Evolutionary conservation across 805 yeast genomes (phyloP), one percentile per base, ranked within the genome.

Genomic region (Yarrowia sp.): DNA sequence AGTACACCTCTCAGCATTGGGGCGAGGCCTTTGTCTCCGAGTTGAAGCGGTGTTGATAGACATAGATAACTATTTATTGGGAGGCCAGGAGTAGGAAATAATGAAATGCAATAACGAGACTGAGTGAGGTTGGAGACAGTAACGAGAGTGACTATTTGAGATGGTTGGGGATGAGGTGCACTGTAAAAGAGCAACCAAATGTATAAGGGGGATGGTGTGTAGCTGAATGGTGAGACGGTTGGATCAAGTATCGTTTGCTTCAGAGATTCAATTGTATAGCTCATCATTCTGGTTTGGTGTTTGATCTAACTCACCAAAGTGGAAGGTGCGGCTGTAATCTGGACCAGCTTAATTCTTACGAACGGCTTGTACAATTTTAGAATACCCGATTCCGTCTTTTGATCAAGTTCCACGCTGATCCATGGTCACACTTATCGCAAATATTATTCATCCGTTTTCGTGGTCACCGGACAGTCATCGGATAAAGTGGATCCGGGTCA

Each of bases 1-100:
- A 96, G 80, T 95, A 93, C 77, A 95, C 99, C 12, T 90, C 97
- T 38, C 92, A 91, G 11, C 95, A 87, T 77, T 95, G 99, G 99
- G 98, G 98, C 67, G 97, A 92, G 78, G 90, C 88, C 74, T 95
- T 95, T 78, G 98, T 95, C 50, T 87, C 88, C 74, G 99, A 95
- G 78, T 81, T 95, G 75, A 70, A 36, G 52, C 50, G 65, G 65
- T 59, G 65, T 59, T 59, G 65, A 59, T 59, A 59, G 65, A 59
- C 48, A 46, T 71, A 19, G 66, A 68, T 71, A 58, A 45, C 41
- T 59, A 59, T 59, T 59, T 59, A 59, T 59, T 59, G 42, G 41
- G 35, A 35, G 68, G 36, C 53, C 58, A 53, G 45, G 43, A 53
- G 70, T 15, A 72, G 76, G 22, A 26, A 73, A 72, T 26, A 72